Base-by-base conservation (phyloP, 1,284 basidiomycete species). In the Moesziomyces sp. region DNA sequence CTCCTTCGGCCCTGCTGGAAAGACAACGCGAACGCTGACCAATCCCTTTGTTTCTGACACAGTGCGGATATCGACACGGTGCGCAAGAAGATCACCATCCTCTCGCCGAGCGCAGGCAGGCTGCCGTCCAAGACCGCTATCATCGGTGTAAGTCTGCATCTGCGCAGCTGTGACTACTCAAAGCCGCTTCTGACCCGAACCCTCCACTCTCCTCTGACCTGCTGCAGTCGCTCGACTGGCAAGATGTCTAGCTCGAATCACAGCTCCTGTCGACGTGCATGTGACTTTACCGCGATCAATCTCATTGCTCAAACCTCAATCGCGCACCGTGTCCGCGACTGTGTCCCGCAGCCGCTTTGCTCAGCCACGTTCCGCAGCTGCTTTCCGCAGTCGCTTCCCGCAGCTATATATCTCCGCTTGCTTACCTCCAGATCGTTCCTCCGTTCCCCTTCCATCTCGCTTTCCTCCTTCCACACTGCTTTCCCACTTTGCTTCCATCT, bases 81-180 rank as follows among this genome's bases (percentile, higher is more conserved):
- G 8, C 42, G 75, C n/a, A 78, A 78, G 47, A 83, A 82, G 57
- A 71, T 84, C 35, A 84, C 76, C 3, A 71, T 84, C 4, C 65
- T 84, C 33, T 71, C 72, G 7, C 82, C 82, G 5, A 75, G 65
- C 18, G 63, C 77, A 0, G 80, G 81, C 24, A 73, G 76, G 26
- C 49, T 84, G 24, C 82, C 82, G 0, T 77, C 66, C 42, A 78
- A 77, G 58, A 83, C 81, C 16, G 82, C 82, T 10, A 60, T 83
- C 9, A 48, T 84, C 18, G 82, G 82, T 7, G 77, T 76, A 52
- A 50, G 74, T 74, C 46, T 38, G 5, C 38, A 8, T 48, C 13
- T 43, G 21, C 13, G 30, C 26, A 26, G 13, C 51, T 23, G 11
- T 52, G 10, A 10, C n/a, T 18, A 23, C 9, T 10, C 21, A 6